phyloP scores from a whole-genome alignment of 768 basidiomycete genomes.

The Tephrocybe sp. region DNA sequence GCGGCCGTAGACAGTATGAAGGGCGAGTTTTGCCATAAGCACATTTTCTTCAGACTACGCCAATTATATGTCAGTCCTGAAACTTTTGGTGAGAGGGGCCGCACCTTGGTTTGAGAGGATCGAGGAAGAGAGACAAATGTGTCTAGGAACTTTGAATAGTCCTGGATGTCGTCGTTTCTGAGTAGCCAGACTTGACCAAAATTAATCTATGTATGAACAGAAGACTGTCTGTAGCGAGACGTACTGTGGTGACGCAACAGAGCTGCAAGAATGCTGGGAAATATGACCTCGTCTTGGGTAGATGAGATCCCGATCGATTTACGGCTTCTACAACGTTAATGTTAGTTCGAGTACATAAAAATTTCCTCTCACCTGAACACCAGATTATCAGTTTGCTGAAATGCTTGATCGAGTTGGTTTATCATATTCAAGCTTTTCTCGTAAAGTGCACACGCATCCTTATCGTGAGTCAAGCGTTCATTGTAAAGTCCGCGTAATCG shows the following conservation, averaged over 20 bases:
- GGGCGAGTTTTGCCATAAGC: conserved; percentile 72
- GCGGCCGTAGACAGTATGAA: conserved; percentile 73
- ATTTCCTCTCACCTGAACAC: conserved; percentile 37
- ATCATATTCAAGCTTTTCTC: conserved; percentile 55
- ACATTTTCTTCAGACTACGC: conserved; percentile 70
- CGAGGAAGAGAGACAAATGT: conserved; percentile 55
- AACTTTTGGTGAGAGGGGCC: conserved; percentile 2
- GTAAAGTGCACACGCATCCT: conserved; percentile 53
- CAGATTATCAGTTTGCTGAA: conserved; percentile 48
- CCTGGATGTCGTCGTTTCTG: conserved; percentile 52
- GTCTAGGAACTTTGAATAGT: conserved; percentile 52
- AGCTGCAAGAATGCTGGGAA: conserved; percentile 57
- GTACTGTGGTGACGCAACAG: conserved; percentile 69
- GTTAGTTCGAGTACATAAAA: background rate
- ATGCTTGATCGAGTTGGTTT: conserved; percentile 56
- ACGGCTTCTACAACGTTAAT: conserved; percentile 31
- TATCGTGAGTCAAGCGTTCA: conserved; percentile 33
- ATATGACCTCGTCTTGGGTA: conserved; percentile 42
- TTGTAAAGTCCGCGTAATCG: conserved; percentile 56
- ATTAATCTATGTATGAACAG: background rate
- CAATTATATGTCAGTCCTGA: background rate
- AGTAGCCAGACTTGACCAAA: conserved; percentile 57
- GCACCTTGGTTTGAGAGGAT: conserved; percentile 57
- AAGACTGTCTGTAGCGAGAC: conserved; percentile 20
- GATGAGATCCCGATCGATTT: conserved; percentile 38